Conservation (phyloP, 208 protist genomes). For the Crithidia fasciculata region DNA sequence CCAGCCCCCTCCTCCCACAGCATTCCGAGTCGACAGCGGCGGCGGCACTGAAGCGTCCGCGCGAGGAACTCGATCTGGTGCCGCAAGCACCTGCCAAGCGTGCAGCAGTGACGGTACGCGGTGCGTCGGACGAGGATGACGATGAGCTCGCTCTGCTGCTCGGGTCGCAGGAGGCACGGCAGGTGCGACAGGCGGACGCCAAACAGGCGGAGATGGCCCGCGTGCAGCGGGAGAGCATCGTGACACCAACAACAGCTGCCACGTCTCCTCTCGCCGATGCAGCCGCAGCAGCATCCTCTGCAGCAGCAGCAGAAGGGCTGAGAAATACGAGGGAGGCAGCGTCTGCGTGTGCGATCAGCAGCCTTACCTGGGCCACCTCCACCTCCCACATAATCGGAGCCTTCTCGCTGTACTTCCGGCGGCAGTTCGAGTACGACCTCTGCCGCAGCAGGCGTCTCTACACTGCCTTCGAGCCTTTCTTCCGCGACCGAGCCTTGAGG, state of each 20-base stretch:
- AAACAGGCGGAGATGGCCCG: slow-evolving; percentile 20
- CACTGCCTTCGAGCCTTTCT: slow-evolving; percentile 78
- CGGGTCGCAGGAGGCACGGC: slow-evolving; percentile 53
- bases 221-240: background rate
- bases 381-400: slow-evolving; percentile 43
- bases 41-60: background rate
- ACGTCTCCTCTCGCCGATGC: background rate
- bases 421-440: slow-evolving; percentile 77
- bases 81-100: too few relatives aligned
- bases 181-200: slow-evolving; percentile 40
- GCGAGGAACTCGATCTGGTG: too few relatives aligned
- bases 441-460: slow-evolving; percentile 43
- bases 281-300: background rate
- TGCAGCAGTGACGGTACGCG: too few relatives aligned
- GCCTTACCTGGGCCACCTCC: slow-evolving; percentile 55
- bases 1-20: too few relatives aligned
- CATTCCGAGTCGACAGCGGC: background rate
- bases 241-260: slow-evolving; percentile 2
- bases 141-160: slow-evolving; percentile 83
- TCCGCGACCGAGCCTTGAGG: slow-evolving; percentile 53
- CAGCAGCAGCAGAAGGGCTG: too few relatives aligned
- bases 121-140: slow-evolving; percentile 45
- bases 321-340: background rate
- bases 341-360: slow-evolving; percentile 33
- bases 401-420: slow-evolving; percentile 55